Evolutionary conservation across 2,329 filamentous ascomycete genomes (phyloP), one percentile per base, ranked within the genome.

Genomic region (Colletotrichum lentis): DNA sequence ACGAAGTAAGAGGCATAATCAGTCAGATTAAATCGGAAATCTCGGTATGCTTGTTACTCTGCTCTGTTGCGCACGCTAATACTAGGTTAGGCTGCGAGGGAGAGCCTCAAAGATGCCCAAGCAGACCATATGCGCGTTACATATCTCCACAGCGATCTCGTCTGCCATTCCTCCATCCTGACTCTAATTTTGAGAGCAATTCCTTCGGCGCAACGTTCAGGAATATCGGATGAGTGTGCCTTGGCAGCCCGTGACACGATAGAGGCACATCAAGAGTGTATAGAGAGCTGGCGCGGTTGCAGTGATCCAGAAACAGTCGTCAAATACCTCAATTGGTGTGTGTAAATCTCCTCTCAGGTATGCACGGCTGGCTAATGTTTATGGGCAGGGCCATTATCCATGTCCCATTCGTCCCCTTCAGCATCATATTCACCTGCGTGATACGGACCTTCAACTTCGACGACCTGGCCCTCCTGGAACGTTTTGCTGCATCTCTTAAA

Each of bases 341-440:
- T n/a, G 6, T n/a, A n/a, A n/a, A 16, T 44, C 4, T 7, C 8
- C 16, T 44, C 5, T 44, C 5, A 5, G 41, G 2, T 16, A 44
- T 44, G 16, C n/a, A n/a, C 3, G n/a, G 27, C 18, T 44, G 14
- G 49, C 47, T 24, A 18, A 27, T 16, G 3, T 55, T 49, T 27
- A 27, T 18, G 27, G 60, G 18, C 31, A 80, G 79, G 78, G 74
- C 75, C 1, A 72, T 80, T 3, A 54, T 80, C 1, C 73, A 79
- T 20, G 73, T 70, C 1, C 78, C 79, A 3, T 81, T 80, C 64
- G 75, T 78, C 1, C 74, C 79, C 2, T 81, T 80, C 57, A 80
- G 74, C 53, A 77, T 80, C 5, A 47, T 80, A 0, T 77, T 80
- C 56, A 75, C 74, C 0, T 74, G 73, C 8, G 73, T 73, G 5